These are phyloP conservation scores for Moesziomyces aphidis DNA, from an alignment of 1,284 basidiomycete genomes.

Conservation along the genomic window DNA sequence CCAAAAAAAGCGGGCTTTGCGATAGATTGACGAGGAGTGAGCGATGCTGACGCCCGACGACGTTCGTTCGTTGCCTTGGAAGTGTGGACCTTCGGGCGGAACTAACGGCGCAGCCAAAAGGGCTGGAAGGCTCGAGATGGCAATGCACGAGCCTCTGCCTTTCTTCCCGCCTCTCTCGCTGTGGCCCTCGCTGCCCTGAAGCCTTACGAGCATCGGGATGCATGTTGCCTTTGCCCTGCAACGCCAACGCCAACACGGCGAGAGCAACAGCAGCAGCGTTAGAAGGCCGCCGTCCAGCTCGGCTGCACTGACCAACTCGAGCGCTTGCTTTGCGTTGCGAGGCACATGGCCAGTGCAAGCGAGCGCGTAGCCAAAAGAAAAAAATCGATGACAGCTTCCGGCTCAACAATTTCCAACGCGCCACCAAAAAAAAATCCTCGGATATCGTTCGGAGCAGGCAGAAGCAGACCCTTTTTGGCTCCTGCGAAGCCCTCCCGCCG, in stretches of 20 bases:
- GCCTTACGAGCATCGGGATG: no score
- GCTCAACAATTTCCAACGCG: constrained; percentile 33
- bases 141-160: neutral
- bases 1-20: constrained; percentile 8
- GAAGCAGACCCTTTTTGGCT: constrained; percentile 5
- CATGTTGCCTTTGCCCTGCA: no score
- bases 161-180: neutral
- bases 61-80: no score
- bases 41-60: no score
- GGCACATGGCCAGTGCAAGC: constrained; percentile 5
- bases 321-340: neutral
- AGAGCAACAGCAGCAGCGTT: neutral
- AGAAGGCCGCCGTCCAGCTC: neutral
- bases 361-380: neutral
- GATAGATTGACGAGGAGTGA: no score
- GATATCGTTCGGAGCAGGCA: neutral
- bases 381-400: constrained; percentile 15
- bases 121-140: neutral
- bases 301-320: constrained; percentile 25
- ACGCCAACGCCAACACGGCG: neutral
- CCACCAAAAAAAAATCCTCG: constrained; percentile 1
- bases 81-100: constrained; percentile 6
- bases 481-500: no score
- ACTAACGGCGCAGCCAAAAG: constrained; percentile 9
- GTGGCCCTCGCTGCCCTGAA: no score